phyloP scores from a whole-genome alignment of 1,139 yeast genomes.

The Nadsonia commutata region DNA sequence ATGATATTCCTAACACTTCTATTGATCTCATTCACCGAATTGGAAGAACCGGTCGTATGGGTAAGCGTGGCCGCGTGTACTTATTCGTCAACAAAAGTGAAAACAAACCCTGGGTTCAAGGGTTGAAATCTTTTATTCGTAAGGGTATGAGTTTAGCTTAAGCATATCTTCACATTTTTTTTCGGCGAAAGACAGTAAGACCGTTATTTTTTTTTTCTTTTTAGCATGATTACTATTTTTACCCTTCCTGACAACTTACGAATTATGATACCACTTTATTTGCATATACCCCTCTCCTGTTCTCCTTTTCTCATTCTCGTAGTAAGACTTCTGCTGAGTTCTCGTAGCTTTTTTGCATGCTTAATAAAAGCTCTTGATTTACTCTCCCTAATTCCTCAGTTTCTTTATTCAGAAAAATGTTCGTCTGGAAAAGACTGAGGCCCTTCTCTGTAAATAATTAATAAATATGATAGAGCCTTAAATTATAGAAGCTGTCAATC shows the following conservation, averaged over 20 bases:
- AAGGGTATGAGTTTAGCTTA: not conserved
- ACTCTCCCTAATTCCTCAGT: too few relatives aligned
- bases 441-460: too few relatives aligned
- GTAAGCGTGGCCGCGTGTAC: slow-evolving; percentile 76
- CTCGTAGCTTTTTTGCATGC: too few relatives aligned
- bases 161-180: not conserved
- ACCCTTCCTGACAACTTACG: not conserved
- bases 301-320: too few relatives aligned
- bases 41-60: slow-evolving; percentile 92
- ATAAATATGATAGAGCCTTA: too few relatives aligned
- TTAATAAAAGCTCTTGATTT: too few relatives aligned
- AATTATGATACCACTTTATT: not conserved
- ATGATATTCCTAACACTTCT: slow-evolving; percentile 74
- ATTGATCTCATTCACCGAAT: slow-evolving; percentile 82
- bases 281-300: not conserved
- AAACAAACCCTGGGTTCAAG: slow-evolving; percentile 58
- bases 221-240: not conserved
- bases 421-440: too few relatives aligned
- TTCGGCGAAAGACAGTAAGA: too few relatives aligned
- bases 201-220: not conserved
- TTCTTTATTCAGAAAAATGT: too few relatives aligned
- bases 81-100: slow-evolving; percentile 56
- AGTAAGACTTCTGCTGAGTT: too few relatives aligned
- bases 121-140: not conserved
- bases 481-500: too few relatives aligned